Conservation (phyloP, 768 basidiomycete genomes). For the Amanita thiersii region DNA sequence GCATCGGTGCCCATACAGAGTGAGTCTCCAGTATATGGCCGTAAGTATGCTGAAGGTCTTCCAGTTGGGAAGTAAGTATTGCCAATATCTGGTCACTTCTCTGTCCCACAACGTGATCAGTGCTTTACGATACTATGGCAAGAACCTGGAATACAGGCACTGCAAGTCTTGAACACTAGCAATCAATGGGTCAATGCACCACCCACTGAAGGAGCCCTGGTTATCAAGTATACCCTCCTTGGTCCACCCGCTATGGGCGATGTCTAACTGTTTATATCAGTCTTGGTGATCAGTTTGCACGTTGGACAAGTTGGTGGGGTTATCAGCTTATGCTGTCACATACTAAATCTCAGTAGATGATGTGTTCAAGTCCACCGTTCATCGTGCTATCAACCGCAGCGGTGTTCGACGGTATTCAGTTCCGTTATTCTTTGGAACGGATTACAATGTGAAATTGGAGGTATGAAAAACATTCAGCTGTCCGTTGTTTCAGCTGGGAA, state of each 20-base stretch:
- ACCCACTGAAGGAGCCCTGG: constrained; percentile 72
- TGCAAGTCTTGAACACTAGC: constrained; percentile 75
- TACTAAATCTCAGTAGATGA: constrained; percentile 48
- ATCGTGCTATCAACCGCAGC: constrained; percentile 75
- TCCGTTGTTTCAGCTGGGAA: not conserved
- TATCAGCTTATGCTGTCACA: not conserved
- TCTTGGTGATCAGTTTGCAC: constrained; percentile 80
- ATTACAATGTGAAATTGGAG: constrained; percentile 77
- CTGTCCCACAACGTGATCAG: constrained; percentile 23
- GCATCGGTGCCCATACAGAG: constrained; percentile 82
- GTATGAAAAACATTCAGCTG: constrained; percentile 31
- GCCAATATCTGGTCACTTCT: not conserved
- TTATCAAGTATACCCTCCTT: constrained; percentile 60
- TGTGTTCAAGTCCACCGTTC: constrained; percentile 84
- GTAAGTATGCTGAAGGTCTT: not conserved
- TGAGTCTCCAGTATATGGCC: constrained; percentile 19
- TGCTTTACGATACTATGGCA: constrained; percentile 88
- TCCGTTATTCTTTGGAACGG: constrained; percentile 85
- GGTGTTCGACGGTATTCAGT: constrained; percentile 73
- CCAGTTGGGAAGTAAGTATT: constrained; percentile 34
- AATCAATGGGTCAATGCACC: constrained; percentile 79
- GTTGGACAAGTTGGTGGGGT: constrained; percentile 71
- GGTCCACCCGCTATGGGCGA: not conserved
- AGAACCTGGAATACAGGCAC: constrained; percentile 60
- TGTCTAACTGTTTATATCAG: constrained; percentile 20